Percentiles rank a stretch among this genome's conserved stretches.
Evolutionary conservation across 768 basidiomycete genomes (phyloP).

Genomic region (Albatrellus ellisii): DNA sequence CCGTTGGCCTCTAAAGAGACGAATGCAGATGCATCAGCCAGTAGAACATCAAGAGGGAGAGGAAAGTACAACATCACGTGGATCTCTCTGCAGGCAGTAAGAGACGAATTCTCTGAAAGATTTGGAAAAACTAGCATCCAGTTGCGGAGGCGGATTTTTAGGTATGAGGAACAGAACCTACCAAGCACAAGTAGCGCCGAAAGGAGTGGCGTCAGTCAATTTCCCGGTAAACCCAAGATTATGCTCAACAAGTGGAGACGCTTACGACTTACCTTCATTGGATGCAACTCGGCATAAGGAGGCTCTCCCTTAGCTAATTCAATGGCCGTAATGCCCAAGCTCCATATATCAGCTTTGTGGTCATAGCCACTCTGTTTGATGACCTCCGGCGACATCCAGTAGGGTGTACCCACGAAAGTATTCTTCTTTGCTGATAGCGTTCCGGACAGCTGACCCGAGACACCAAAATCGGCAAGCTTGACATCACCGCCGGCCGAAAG

Average conservation of each 20-base stretch:
- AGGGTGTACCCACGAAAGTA: conserved; percentile 95
- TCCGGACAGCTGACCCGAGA: conserved; percentile 92
- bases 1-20: conserved; percentile 65
- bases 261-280: conserved; percentile 74
- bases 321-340: conserved; percentile 92
- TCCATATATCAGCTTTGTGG: conserved; percentile 99
- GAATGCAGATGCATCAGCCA: conserved; percentile 8
- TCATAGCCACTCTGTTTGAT: conserved; percentile 99
- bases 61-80: conserved; percentile 55
- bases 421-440: conserved; percentile 94
- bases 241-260: neutral
- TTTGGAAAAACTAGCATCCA: conserved; percentile 87
- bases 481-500: conserved; percentile 89
- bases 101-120: conserved; percentile 91
- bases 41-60: neutral
- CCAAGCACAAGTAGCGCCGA: no score
- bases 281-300: conserved; percentile 95
- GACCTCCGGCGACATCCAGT: conserved; percentile 99
- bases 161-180: conserved; percentile 97
- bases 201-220: neutral
- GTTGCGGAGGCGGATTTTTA: conserved; percentile 86
- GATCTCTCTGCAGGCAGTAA: conserved; percentile 88
- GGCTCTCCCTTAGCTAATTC: conserved; percentile 97
- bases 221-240: neutral
- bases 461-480: conserved; percentile 97